phyloP scores from a whole-genome alignment of 768 basidiomycete genomes.

The Tulasnella sp. region DNA sequence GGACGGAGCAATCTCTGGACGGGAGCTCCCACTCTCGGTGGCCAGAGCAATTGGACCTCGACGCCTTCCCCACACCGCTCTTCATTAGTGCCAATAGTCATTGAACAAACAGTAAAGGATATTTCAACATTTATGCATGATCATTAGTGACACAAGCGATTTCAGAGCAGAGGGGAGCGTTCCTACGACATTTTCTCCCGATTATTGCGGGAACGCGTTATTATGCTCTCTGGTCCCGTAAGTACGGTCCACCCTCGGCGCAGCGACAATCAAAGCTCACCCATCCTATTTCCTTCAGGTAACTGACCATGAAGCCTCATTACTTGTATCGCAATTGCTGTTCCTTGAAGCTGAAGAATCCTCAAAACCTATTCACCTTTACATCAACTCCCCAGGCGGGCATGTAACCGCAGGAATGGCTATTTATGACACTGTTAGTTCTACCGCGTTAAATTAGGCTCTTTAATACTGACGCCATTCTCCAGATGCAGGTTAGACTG shows the following conservation, averaged over 20 bases:
- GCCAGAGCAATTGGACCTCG: not conserved
- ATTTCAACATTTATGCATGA: conserved; percentile 35
- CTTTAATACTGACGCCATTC: conserved; percentile 11
- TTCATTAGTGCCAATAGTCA: conserved; percentile 82
- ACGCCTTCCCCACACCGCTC: not conserved
- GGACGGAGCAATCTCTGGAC: not conserved
- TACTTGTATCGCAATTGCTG: conserved; percentile 88
- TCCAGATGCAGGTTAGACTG: conserved; percentile 68
- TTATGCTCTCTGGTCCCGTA: conserved; percentile 94
- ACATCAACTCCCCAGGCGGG: conserved; percentile 97
- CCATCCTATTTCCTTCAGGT: conserved; percentile 56
- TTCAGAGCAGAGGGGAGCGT: conserved; percentile 79
- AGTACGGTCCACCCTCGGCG: conserved; percentile 41
- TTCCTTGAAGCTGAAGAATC: conserved; percentile 97
- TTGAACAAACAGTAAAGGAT: conserved; percentile 77
- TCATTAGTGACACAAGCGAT: conserved; percentile 25
- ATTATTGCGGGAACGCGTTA: conserved; percentile 87
- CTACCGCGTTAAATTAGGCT: conserved; percentile 24
- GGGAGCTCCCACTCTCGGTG: not conserved
- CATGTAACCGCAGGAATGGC: conserved; percentile 95
- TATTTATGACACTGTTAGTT: conserved; percentile 91
- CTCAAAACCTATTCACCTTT: conserved; percentile 90
- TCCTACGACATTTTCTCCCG: conserved; percentile 97
- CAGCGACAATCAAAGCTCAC: not conserved
- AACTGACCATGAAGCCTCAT: conserved; percentile 83